Evolutionary conservation across 2,329 filamentous ascomycete species (phyloP), one percentile per base, ranked within the genome.

Genomic region (Arthrobotrys sinensis): DNA sequence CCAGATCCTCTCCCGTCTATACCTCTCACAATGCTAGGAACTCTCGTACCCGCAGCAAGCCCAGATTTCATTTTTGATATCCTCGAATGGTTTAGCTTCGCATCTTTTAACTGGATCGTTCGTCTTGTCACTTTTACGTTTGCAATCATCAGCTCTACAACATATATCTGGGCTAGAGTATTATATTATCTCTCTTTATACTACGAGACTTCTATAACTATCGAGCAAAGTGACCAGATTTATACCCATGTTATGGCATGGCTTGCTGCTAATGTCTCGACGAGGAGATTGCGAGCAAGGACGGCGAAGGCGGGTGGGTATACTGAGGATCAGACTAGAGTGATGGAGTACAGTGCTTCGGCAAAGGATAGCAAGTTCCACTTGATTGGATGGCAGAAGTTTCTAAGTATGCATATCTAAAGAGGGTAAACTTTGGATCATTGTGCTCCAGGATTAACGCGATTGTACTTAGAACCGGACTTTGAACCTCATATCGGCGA

Each of bases 181-280:
- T 45, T 62, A 32, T 38, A 66, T 28, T 53, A 71, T 11, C 38
- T 60, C 5, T 53, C 28, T 3, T 10, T 64, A n/a, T 63, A 66
- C 46, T 65, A 66, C 43, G 60, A 70, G 28, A 48, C 60, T 19
- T 69, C 66, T 0, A 43, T 77, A 16, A 77, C 62, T 5, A 45
- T 77, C 6, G 66, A 77, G 1, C 19, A 36, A 4, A 60, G 48
- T 19, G 73, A 77, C 38, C 52, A 21, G n/a, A 62, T 77, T 2
- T 43, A 77, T 63, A 19, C 40, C 14, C 52, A 77, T 40, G 62
- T 77, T n/a, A 77, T 77, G 73, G 16, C 57, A 11, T 77, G 73
- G 73, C 60, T 77, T 6, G 32, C 52, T 6, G 21, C 43, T 28
- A 64, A 71, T 50, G 38, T 77, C 48, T 40, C 52, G 6, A 77